Conservation (phyloP, 2,329 filamentous ascomycete genomes). For the Bipolaris zeicola region DNA sequence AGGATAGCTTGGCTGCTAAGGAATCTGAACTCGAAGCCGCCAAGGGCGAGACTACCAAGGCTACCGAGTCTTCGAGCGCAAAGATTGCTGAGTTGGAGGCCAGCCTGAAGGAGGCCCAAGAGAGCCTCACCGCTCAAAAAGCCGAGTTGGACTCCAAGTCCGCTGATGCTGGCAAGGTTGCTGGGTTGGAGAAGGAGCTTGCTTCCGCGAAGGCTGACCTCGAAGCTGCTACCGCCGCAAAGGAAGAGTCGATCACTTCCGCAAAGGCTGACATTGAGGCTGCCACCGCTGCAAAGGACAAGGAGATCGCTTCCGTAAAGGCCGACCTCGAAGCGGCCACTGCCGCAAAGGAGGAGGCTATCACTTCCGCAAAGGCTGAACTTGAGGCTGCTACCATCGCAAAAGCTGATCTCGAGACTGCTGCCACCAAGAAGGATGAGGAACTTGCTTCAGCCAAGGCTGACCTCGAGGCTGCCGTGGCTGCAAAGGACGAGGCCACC, state of each 20-base stretch:
- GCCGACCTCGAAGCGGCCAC: constrained; percentile 17
- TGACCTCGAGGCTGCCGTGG: constrained; percentile 12
- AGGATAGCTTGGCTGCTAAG: constrained; percentile 14
- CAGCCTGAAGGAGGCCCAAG: constrained; percentile 29
- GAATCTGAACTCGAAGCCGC: constrained; percentile 26
- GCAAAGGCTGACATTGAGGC: constrained; percentile 21
- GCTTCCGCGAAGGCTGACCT: constrained; percentile 24
- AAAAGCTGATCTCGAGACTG: constrained; percentile 18
- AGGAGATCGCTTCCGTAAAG: constrained; percentile 21
- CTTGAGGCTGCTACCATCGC: constrained; percentile 11
- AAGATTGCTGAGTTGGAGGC: constrained; percentile 32
- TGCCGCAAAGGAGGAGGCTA: no score
- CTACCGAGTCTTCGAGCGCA: constrained; percentile 23
- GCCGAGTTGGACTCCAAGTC: constrained; percentile 25
- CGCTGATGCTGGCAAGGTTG: constrained; percentile 26
- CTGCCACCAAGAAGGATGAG: constrained; percentile 7
- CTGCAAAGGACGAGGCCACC: constrained; percentile 7
- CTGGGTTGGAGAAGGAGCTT: constrained; percentile 25
- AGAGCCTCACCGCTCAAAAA: constrained; percentile 31
- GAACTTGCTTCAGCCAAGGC: constrained; percentile 20
- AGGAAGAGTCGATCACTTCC: no score
- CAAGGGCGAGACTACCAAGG: constrained; percentile 23
- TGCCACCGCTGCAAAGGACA: constrained; percentile 5
- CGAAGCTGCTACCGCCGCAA: constrained; percentile 3
- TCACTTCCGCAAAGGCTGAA: constrained; percentile 8